Conservation (phyloP, 2,329 filamentous ascomycete species). For the Trichoderma sp. region DNA sequence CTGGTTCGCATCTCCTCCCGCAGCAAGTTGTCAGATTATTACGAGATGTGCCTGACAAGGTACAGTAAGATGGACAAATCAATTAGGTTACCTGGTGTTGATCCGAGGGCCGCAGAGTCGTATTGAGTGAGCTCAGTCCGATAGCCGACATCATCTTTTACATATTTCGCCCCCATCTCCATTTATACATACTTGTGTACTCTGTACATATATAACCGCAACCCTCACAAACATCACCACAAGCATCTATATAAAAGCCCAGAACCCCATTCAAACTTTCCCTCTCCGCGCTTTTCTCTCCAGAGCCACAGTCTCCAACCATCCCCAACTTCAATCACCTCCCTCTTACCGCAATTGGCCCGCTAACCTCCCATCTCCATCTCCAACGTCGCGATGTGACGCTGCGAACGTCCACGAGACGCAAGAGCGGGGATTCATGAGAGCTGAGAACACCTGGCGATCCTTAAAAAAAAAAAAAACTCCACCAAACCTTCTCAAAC, state of each 20-base stretch:
- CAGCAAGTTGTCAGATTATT: background rate
- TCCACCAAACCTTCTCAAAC: background rate
- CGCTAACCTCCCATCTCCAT: background rate
- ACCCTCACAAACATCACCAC: background rate
- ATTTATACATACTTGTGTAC: no score
- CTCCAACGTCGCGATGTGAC: background rate
- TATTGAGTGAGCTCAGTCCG: background rate
- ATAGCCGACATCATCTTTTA: background rate
- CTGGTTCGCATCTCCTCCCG: background rate
- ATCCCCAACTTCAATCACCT: background rate
- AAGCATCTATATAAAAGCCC: background rate
- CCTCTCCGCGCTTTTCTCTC: background rate
- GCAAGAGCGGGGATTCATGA: background rate
- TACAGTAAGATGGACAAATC: background rate
- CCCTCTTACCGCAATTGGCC: background rate
- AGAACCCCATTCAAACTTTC: background rate
- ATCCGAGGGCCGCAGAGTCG: background rate
- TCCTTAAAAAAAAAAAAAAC: background rate
- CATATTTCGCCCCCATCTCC: background rate
- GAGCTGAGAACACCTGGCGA: background rate
- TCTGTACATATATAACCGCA: background rate
- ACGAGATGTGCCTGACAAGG: background rate
- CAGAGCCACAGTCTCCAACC: background rate
- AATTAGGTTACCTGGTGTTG: background rate
- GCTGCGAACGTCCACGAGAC: constrained; percentile 1